A percentile compares a stretch with the other conserved stretches of the same genome.
Conservation (phyloP, 208 protist genomes). For the Angomonas deanei region DNA sequence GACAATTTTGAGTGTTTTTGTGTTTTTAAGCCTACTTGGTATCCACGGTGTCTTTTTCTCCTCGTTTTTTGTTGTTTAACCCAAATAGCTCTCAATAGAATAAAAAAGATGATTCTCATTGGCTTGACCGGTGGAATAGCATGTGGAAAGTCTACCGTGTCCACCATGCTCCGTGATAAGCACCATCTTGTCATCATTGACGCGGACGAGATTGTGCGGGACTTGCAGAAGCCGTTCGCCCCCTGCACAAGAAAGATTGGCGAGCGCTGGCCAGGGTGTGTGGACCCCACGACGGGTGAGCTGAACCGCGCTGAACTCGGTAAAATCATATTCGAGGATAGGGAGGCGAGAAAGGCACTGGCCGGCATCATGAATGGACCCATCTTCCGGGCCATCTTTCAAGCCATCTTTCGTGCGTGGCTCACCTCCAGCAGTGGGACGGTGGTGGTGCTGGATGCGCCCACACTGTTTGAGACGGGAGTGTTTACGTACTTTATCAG, state of each 20-base stretch:
- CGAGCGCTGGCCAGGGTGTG: constrained; percentile 58
- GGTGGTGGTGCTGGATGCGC: constrained; percentile 82
- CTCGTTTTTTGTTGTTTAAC: constrained; percentile 5
- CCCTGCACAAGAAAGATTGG: constrained; percentile 61
- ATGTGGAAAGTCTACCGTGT: constrained; percentile 88
- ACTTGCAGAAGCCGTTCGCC: constrained; percentile 62
- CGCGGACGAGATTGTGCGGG: constrained; percentile 64
- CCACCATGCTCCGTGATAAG: constrained; percentile 31
- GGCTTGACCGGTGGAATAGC: constrained; percentile 91
- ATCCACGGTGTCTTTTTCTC: constrained; percentile 4
- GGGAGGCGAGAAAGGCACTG: constrained; percentile 43
- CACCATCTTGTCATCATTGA: constrained; percentile 75
- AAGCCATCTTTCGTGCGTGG: constrained; percentile 45
- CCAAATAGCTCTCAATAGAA: background rate
- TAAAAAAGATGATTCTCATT: constrained; percentile 67
- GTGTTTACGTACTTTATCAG: constrained; percentile 75
- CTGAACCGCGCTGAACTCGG: constrained; percentile 66
- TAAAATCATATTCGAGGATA: constrained; percentile 68
- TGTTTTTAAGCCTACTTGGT: background rate
- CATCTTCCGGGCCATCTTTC: constrained; percentile 69
- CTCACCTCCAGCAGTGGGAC: constrained; percentile 25
- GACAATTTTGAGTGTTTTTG: background rate
- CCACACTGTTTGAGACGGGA: constrained; percentile 83
- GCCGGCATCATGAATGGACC: constrained; percentile 70
- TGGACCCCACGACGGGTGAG: constrained; percentile 49